Conservation (phyloP, 2,329 filamentous ascomycete species). For the Botrytis cinerea region DNA sequence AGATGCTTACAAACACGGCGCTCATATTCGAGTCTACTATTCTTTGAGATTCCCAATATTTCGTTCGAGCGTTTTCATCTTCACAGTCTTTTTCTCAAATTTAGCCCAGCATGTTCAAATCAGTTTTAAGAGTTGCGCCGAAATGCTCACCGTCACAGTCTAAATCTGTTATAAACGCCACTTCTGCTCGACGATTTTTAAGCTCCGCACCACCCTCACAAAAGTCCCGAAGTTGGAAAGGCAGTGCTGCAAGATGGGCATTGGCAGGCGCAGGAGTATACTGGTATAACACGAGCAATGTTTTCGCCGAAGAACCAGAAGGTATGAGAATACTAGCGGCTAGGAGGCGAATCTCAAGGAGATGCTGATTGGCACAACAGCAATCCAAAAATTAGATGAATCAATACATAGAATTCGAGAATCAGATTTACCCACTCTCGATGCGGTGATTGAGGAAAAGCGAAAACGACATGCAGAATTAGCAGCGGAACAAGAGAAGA, state of each 20-base stretch:
- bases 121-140: constrained; percentile 35
- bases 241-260: constrained; percentile 70
- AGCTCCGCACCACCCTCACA: constrained; percentile 59
- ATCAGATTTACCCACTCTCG: constrained; percentile 62
- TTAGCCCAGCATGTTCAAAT: constrained; percentile 36
- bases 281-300: constrained; percentile 87
- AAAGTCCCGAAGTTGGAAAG: constrained; percentile 81
- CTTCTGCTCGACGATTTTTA: constrained; percentile 50
- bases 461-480: constrained; percentile 44
- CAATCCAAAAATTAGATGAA: constrained; percentile 43
- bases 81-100: constrained; percentile 24
- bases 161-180: constrained; percentile 27
- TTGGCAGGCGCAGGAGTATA: constrained; percentile 77
- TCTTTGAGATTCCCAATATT: constrained; percentile 26
- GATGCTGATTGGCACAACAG: constrained; percentile 35
- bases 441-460: constrained; percentile 67
- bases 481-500: constrained; percentile 36
- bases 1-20: constrained; percentile 36
- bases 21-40: constrained; percentile 20
- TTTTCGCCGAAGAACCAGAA: constrained; percentile 80
- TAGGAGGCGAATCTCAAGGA: neutral
- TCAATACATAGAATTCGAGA: constrained; percentile 45
- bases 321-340: constrained; percentile 55
- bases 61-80: constrained; percentile 29
- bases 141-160: constrained; percentile 31